A percentile compares a stretch with the other conserved stretches of the same genome.
These are phyloP conservation scores for Kokia cookei DNA, from an alignment of 441 rosid genomes.

Conservation along the genomic window DNA sequence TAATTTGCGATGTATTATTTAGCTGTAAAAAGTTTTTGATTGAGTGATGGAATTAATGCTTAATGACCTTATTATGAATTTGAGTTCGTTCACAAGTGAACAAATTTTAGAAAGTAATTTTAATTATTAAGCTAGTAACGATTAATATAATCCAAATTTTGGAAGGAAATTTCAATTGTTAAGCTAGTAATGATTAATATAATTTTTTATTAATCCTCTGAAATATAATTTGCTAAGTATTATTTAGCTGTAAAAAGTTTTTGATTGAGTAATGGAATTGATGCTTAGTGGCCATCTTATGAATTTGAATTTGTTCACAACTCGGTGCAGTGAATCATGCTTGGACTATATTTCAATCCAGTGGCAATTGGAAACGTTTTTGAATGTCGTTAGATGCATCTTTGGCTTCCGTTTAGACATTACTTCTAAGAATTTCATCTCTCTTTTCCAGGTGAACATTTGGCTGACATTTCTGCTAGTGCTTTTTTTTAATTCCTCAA, in stretches of 20 bases:
- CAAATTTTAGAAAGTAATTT: not conserved
- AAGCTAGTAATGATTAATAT: not conserved
- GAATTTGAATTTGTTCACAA: constrained; percentile 3
- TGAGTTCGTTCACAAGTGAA: not conserved
- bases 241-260: not conserved
- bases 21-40: not conserved
- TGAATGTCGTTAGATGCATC: constrained; percentile 44
- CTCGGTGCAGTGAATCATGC: constrained; percentile 53
- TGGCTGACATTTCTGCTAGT: not conserved
- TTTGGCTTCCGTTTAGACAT: constrained; percentile 40
- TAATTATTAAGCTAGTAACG: not conserved
- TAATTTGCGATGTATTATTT: not conserved
- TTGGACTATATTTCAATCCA: constrained; percentile 35
- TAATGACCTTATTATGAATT: not conserved
- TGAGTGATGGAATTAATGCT: not conserved
- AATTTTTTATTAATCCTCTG: not conserved
- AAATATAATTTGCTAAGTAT: not conserved
- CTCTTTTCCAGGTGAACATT: constrained; percentile 53
- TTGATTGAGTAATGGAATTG: not conserved
- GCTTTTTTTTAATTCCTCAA: not conserved
- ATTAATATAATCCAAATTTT: not conserved
- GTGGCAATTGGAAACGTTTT: constrained; percentile 54
- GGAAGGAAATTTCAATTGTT: not conserved
- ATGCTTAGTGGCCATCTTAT: not conserved
- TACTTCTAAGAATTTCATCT: constrained; percentile 44